These are phyloP conservation scores for Picochlorum sp. DNA, from an alignment of 139 green algal genomes.

Conservation along the genomic window DNA sequence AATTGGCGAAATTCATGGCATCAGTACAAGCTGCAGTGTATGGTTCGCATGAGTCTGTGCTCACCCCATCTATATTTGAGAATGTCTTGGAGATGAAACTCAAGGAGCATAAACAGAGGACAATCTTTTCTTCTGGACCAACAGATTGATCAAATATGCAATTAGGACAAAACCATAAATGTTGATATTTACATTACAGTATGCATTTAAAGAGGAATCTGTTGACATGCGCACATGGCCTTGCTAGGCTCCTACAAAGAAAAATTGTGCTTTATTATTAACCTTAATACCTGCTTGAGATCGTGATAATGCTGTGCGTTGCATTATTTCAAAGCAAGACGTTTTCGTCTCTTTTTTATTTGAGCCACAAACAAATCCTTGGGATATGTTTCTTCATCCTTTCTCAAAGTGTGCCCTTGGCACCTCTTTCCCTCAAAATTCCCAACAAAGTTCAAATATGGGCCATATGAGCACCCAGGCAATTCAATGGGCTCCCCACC, in stretches of 20 bases:
- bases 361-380: neutral
- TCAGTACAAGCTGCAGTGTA: slow-evolving; percentile 83
- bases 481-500: neutral
- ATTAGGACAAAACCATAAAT: neutral
- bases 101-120: slow-evolving; percentile 23
- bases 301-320: too few species aligned
- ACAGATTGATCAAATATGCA: neutral
- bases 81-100: slow-evolving; percentile 45
- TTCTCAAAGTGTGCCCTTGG: neutral
- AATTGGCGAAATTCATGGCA: slow-evolving; percentile 94
- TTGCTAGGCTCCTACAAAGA: too few species aligned
- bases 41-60: slow-evolving; percentile 50
- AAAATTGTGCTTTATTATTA: too few species aligned
- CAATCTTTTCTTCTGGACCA: slow-evolving; percentile 12
- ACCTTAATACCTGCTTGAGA: too few species aligned
- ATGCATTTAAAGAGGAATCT: too few species aligned
- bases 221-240: neutral
- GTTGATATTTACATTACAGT: neutral
- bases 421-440: slow-evolving; percentile 4
- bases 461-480: slow-evolving; percentile 5
- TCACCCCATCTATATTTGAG: slow-evolving; percentile 62
- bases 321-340: neutral
- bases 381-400: neutral
- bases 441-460: slow-evolving; percentile 3
- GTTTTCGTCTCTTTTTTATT: neutral